Base-by-base conservation (phyloP, 2,329 filamentous ascomycete species). In the Colletotrichum sp. region DNA sequence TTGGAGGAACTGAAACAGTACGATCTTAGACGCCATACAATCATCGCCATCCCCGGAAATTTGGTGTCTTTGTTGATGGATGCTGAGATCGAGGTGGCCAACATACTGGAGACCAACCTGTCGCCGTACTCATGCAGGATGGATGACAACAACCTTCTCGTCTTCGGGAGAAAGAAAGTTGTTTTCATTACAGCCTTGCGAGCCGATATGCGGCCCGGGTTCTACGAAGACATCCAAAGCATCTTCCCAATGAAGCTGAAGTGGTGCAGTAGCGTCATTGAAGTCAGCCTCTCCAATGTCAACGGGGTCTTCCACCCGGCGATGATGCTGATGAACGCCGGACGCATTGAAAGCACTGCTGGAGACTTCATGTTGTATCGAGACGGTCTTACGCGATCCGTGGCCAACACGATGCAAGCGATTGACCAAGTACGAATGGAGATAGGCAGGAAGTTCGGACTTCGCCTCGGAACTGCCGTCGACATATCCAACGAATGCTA, bases 301-400 rank as follows among this genome's bases (percentile, higher is more conserved):
- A 72, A 72, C 70, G 70, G 70, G 26, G 70, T 72, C 7, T 72
- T 72, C 6, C 70, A 72, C 28, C 70, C 70, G 16, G 63, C 66
- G 16, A 72, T 72, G 70, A 72, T 72, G 64, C 26, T 72, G n/a
- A 68, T 72, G 70, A 72, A 72, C n/a, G 64, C 70, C 10, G 70
- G 70, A 6, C 64, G 70, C 12, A 68, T 72, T 65, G 70, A 72
- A 21, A 49, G 30, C 28, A 68, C 70, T 21, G 26, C 34, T 6
- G 64, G 70, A 8, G 70, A 62, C 15, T 72, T 72, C 9, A 28
- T 72, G 12, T 26, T 72, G 10, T 72, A 72, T 30, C 70, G 32
- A 36, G 70, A 72, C 52, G 70, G 70, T 18, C 55, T 72, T 8
- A 68, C 70, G 7, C 55, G 70, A 8, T 68, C 70, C 8, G 70